Percentiles rank a stretch among this genome's conserved stretches.
Evolutionary conservation across 2,329 filamentous ascomycete genomes (phyloP).

Genomic region (Pseudopithomyces chartarum): DNA sequence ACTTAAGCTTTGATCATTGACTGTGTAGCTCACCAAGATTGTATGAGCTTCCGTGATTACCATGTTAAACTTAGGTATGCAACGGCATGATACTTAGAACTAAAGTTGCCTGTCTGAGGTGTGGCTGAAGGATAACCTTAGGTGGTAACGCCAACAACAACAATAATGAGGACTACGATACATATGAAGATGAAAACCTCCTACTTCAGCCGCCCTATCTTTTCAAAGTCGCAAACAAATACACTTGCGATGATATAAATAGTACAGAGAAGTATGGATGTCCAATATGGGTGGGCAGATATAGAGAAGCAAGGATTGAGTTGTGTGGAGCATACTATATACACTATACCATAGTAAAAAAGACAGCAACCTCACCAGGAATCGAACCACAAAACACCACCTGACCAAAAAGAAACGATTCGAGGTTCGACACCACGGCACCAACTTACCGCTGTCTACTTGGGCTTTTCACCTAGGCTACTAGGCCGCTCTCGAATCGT

Average conservation of each 20-base stretch:
- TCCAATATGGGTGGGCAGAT: no score
- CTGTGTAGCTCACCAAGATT: conserved; percentile 64
- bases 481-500: no score
- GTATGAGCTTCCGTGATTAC: conserved; percentile 61
- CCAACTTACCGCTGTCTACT: no score
- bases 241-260: conserved; percentile 55
- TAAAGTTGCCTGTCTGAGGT: conserved; percentile 61
- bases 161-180: conserved; percentile 61
- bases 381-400: no score
- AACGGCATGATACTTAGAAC: conserved; percentile 62
- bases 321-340: no score
- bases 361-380: no score
- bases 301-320: no score
- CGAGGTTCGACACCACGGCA: no score
- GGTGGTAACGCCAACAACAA: conserved; percentile 62
- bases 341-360: no score
- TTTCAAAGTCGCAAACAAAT: conserved; percentile 62
- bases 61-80: conserved; percentile 59
- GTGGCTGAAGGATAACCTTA: conserved; percentile 62
- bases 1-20: no score
- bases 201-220: conserved; percentile 67
- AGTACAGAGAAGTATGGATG: conserved; percentile 59
- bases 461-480: no score
- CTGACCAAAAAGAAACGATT: no score
- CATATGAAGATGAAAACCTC: conserved; percentile 63